phyloP scores from a whole-genome alignment of 2,329 filamentous ascomycete species.

The Periglandula ipomoeae region DNA sequence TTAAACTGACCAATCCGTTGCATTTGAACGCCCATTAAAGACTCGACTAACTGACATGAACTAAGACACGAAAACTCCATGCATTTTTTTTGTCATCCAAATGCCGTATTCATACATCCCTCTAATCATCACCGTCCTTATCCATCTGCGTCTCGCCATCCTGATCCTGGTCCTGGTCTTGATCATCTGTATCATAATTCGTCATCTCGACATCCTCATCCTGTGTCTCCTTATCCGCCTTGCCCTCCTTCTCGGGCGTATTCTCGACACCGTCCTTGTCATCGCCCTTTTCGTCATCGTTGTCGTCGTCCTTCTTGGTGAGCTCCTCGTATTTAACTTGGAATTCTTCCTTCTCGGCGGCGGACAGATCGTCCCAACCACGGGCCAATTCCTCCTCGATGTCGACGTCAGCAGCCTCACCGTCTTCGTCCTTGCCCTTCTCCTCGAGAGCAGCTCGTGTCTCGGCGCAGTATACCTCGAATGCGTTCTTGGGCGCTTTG shows the following conservation, averaged over 20 bases:
- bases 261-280: slow-evolving; percentile 10
- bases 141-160: slow-evolving; percentile 21
- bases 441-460: slow-evolving; percentile 33
- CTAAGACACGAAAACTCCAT: slow-evolving; percentile 3
- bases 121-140: slow-evolving; percentile 23
- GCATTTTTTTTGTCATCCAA: background rate
- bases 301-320: slow-evolving; percentile 17
- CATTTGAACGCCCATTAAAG: no score
- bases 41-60: no score
- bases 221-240: slow-evolving; percentile 24
- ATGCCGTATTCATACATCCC: no score
- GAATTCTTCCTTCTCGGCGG: slow-evolving; percentile 40
- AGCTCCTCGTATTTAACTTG: slow-evolving; percentile 25
- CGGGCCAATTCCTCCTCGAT: slow-evolving; percentile 47
- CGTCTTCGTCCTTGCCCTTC: slow-evolving; percentile 31
- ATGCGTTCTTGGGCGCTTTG: slow-evolving; percentile 38
- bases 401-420: slow-evolving; percentile 21
- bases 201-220: slow-evolving; percentile 43
- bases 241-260: slow-evolving; percentile 13
- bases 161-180: slow-evolving; percentile 11
- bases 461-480: slow-evolving; percentile 47
- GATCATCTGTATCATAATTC: slow-evolving; percentile 35
- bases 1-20: no score
- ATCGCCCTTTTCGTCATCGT: slow-evolving; percentile 12
- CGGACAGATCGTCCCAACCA: slow-evolving; percentile 44